Evolutionary conservation across 73 alveolate genomes (phyloP), one percentile per base, ranked within the genome.

Genomic region (Symbiodinium natans): DNA sequence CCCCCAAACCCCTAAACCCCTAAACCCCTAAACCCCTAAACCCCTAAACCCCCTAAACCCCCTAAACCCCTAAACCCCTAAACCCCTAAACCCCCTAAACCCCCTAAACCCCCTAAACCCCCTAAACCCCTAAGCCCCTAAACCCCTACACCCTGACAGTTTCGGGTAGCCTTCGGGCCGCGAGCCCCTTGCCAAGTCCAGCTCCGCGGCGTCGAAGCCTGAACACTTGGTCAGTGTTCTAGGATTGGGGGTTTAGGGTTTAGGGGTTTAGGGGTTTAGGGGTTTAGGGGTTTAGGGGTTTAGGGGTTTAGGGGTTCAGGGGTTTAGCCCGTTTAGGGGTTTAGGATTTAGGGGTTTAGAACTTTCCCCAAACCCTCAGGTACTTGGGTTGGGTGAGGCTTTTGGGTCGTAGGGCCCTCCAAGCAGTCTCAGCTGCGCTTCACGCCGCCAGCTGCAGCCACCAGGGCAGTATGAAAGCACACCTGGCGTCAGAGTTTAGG

Each of bases 361-460:
- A 27, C n/a, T 52, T 52, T 2, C n/a, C n/a, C n/a, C n/a, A n/a
- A n/a, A n/a, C n/a, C n/a, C n/a, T n/a, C n/a, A n/a, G n/a, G n/a
- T n/a, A n/a, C n/a, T n/a, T n/a, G 17, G 68, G 68, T 6, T 52
- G 68, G 68, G 0, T 52, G 13, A 52, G n/a, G 68, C 29, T 52
- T 3, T 52, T 17, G 68, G 68, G 68, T 3, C 68, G 1, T n/a
- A 6, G 68, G 68, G 68, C 21, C 21, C 17, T 43, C 19, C 5
- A 43, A 52, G n/a, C 29, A 27, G 0, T 52, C 27, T 43, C 68
- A 52, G 68, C 68, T 52, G 77, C 97, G 97, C 43, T 63, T 71
- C 40, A 90, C 48, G 87, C 97, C 97, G 21, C 97, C 97, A 71
- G 97, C 97, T 10, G 77, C 88, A 4, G 97, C 97, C 38, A 90